Evolutionary conservation across 495 filamentous ascomycete species (phyloP), one percentile per base, ranked within the genome.

Genomic region (Lasiosphaeria ovina): DNA sequence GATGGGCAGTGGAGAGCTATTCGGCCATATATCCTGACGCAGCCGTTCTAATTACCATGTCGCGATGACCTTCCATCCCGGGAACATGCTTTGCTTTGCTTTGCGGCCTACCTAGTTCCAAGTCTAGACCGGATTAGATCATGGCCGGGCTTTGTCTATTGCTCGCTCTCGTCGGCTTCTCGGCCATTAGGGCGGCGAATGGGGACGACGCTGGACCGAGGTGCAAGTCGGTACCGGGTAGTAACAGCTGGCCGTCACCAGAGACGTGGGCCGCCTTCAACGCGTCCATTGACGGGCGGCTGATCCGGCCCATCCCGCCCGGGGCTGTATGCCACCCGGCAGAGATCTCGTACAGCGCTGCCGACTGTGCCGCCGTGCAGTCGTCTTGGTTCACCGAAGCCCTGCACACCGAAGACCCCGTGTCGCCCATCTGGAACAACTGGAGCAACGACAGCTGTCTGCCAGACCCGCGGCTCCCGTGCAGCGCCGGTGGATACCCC

Each of bases 241-340:
- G 57, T 34, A 1, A 59, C 35, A 48, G 54, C 40, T 73, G 69
- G 72, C 74, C 72, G 8, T 68, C 68, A n/a, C 17, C 55, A 33
- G 50, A 62, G 10, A 58, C 17, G 7, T 74, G 72, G 74, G 14
- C 62, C 12, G 24, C 51, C 24, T 55, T 74, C 56, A 74, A 72
- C 54, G 31, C 64, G 33, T 66, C 72, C 24, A 57, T 64, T 34
- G 66, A 69, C 7, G 85, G 86, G 6, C 75, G 76, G 34, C 74
- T 88, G 10, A 72, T 85, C 56, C 64, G 63, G 12, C 78, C 78
- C 10, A 52, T 69, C 10, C 82, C 85, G 7, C 72, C 79, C 3
- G 85, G 75, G 51, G 75, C 75, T 24, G 67, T 78, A 11, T 89
- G 85, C 62, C 83, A 87, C 62, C 55, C 63, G 6, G 59, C 35